Base-by-base conservation (phyloP, 768 basidiomycete genomes). In the Sarcomyxa edulis region DNA sequence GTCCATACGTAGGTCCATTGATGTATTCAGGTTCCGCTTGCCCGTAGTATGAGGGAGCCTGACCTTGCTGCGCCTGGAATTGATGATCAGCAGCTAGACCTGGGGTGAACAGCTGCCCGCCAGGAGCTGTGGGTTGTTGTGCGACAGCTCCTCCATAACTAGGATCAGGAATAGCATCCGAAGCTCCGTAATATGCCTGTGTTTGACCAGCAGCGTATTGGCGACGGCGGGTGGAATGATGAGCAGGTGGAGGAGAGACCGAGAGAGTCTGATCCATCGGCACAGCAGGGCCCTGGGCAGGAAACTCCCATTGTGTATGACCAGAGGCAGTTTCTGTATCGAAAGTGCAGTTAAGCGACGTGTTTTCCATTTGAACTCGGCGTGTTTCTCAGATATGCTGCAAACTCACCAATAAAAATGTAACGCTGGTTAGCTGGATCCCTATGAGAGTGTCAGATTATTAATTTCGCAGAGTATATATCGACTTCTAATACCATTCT, bases 161-260 rank as follows among this genome's bases (percentile, higher is more conserved):
- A 8, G 76, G 69, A 34, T 77, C 76, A 28, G 67, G 47, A 24
- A 61, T 48, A 3, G 63, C 64, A 19, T 70, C 69, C 9, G 61
- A 57, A 8, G 63, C 55, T 24, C 79, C 76, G 48, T 90, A 90
- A 58, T 93, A 93, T 3, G 76, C 90, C 53, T 92, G 89, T 1
- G 91, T 91, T 61, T 96, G 93, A 8, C 89, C 93, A 3, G 89
- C 81, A 34, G 94, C 94, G 58, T 97, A 97, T 60, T 95, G 92
- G 31, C 94, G 82, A 49, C 90, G 84, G 62, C 89, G 85, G 37
- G 66, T 39, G 47, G 74, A 69, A 20, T 62, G 56, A 27, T 72
- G 59, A 11, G 68, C 63, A 18, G 76, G 69, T 21, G 76, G 69
- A 15, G 64, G 60, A 3, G 72, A 65, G 10, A 64, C 63, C 14